Evolutionary conservation across 2,329 filamentous ascomycete genomes (phyloP).

Genomic region (Davidsoniella australis): DNA sequence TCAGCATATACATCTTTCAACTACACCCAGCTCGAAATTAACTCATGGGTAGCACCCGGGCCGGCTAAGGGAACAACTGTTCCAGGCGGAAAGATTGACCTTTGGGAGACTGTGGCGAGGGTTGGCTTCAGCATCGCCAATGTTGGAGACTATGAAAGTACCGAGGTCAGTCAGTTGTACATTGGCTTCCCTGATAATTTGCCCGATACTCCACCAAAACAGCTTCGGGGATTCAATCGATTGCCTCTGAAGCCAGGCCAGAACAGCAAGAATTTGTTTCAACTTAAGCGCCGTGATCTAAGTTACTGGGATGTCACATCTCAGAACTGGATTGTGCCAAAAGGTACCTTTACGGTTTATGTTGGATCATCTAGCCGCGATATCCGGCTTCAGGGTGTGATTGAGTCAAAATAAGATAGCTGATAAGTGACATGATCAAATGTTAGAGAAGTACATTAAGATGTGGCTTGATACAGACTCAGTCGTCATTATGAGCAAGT

Average conservation of each 20-base stretch:
- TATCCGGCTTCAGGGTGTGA: conserved; percentile 20
- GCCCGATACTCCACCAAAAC: conserved; percentile 40
- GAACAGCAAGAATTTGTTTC: conserved; percentile 36
- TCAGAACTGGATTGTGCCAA: conserved; percentile 42
- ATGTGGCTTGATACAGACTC: no score
- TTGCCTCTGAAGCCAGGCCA: conserved; percentile 43
- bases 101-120: conserved; percentile 49
- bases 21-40: conserved; percentile 36
- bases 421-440: no score
- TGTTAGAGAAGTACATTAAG: no score
- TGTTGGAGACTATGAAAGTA: conserved; percentile 33
- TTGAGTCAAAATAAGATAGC: background rate
- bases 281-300: conserved; percentile 40
- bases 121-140: conserved; percentile 41
- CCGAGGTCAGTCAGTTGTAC: conserved; percentile 39
- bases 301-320: conserved; percentile 56
- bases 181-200: conserved; percentile 33
- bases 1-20: conserved; percentile 51
- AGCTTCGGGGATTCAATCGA: conserved; percentile 50
- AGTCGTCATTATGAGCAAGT: no score
- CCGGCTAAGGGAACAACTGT: conserved; percentile 47
- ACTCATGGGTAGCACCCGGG: conserved; percentile 26
- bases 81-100: conserved; percentile 31
- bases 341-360: conserved; percentile 24
- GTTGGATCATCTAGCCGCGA: conserved; percentile 32